These are phyloP conservation scores for Boletus pseudopeckii DNA, from an alignment of 768 basidiomycete genomes.

Conservation along the genomic window DNA sequence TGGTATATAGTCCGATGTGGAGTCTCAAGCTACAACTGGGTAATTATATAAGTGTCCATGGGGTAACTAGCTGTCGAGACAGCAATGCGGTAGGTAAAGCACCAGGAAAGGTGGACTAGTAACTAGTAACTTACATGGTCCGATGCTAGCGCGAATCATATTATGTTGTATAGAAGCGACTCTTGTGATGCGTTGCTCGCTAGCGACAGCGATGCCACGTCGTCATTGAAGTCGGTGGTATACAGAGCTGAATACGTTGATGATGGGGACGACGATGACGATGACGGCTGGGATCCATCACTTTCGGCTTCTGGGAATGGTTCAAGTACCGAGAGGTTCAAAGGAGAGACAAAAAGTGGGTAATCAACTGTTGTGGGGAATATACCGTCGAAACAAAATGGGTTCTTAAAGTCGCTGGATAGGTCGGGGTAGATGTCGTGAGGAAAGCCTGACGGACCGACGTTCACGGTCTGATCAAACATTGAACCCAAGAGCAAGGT, in stretches of 20 bases:
- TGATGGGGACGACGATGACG: conserved; percentile 25
- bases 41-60: background rate
- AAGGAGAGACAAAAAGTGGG: conserved; percentile 9
- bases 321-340: conserved; percentile 7
- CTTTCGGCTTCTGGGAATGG: conserved; percentile 16
- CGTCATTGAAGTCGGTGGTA: conserved; percentile 5
- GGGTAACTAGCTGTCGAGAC: background rate
- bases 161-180: conserved; percentile 10
- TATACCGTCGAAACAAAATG: conserved; percentile 4
- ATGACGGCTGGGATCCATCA: conserved; percentile 16
- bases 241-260: conserved; percentile 23
- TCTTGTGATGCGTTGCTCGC: conserved; percentile 9
- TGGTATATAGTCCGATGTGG: background rate
- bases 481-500: background rate
- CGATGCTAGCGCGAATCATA: conserved; percentile 13
- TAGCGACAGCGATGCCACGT: conserved; percentile 6
- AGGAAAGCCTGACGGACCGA: background rate
- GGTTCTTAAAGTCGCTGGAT: background rate
- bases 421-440: conserved; percentile 2
- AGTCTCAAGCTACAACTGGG: background rate
- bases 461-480: conserved; percentile 1
- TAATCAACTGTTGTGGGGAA: conserved; percentile 4
- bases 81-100: background rate
- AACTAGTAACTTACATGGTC: background rate
- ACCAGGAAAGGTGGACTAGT: conserved; percentile 6